phyloP scores from a whole-genome alignment of 2,329 filamentous ascomycete genomes.

The Fusarium sp. region DNA sequence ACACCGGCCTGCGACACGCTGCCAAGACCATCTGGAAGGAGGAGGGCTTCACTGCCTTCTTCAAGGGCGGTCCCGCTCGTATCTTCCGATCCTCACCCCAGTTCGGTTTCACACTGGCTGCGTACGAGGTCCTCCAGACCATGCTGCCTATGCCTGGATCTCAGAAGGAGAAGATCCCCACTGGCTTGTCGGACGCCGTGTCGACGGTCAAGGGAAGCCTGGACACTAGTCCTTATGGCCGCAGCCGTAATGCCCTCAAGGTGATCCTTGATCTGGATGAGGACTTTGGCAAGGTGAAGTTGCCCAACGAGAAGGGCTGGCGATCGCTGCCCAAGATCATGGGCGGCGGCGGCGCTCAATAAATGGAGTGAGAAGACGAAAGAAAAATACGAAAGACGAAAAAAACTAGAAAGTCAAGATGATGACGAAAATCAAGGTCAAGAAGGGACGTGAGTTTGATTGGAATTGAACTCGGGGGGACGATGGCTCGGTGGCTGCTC shows the following conservation, averaged over 20 bases:
- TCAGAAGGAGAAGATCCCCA: constrained; percentile 67
- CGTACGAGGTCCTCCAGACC: constrained; percentile 92
- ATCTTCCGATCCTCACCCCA: constrained; percentile 96
- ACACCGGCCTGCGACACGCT: constrained; percentile 89
- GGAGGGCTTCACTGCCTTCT: constrained; percentile 96
- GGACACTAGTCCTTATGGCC: constrained; percentile 66
- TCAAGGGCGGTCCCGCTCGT: constrained; percentile 97
- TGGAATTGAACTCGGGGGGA: constrained; percentile 11
- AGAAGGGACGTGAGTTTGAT: constrained; percentile 22
- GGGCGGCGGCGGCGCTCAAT: constrained; percentile 56
- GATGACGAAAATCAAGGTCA: constrained; percentile 16
- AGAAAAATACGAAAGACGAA: constrained; percentile 9
- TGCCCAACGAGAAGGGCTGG: constrained; percentile 70
- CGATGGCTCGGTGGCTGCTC: constrained; percentile 42
- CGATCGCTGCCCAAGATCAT: constrained; percentile 67
- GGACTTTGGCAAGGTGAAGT: constrained; percentile 85
- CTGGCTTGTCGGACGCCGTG: constrained; percentile 75
- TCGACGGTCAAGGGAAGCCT: constrained; percentile 58
- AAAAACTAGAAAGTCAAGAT: constrained; percentile 7
- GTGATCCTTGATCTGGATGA: constrained; percentile 95
- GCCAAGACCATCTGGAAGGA: constrained; percentile 88
- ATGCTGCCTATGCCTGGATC: constrained; percentile 81
- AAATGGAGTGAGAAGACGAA: constrained; percentile 22
- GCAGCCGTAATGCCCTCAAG: constrained; percentile 92
- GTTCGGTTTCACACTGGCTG: constrained; percentile 97